Conservation (phyloP, 179 eudicot species). For the Vitellaria paradoxa region DNA sequence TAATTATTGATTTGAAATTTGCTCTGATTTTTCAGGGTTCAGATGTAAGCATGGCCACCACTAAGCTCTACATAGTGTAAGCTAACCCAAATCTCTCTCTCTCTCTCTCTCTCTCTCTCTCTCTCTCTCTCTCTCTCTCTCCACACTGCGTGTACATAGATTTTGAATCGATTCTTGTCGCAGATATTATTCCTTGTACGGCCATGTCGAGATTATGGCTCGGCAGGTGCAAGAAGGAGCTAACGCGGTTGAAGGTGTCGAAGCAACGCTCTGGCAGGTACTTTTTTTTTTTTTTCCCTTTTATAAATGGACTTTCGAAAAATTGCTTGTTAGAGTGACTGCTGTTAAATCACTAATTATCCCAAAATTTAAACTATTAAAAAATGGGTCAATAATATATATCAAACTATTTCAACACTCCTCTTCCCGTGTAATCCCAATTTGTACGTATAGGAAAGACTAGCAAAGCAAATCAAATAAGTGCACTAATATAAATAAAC, state of each 20-base stretch:
- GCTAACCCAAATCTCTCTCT: slow-evolving; percentile 10
- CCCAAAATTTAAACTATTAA: no score
- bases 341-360: background rate
- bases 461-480: no score
- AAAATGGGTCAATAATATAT: no score
- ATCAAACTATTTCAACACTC: no score
- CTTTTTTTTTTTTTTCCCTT: background rate
- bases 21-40: background rate
- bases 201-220: slow-evolving; percentile 22
- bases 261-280: slow-evolving; percentile 42
- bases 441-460: no score
- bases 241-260: slow-evolving; percentile 18
- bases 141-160: no score
- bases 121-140: background rate
- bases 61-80: slow-evolving; percentile 39
- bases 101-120: background rate
- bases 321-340: background rate
- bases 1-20: background rate
- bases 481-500: no score
- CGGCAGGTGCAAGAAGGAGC: slow-evolving; percentile 18
- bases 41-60: slow-evolving; percentile 22
- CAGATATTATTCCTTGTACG: slow-evolving; percentile 18
- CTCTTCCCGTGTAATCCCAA: no score
- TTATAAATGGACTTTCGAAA: background rate
- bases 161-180: background rate